Conservation (phyloP, 768 basidiomycete genomes). For the Russula lepida region DNA sequence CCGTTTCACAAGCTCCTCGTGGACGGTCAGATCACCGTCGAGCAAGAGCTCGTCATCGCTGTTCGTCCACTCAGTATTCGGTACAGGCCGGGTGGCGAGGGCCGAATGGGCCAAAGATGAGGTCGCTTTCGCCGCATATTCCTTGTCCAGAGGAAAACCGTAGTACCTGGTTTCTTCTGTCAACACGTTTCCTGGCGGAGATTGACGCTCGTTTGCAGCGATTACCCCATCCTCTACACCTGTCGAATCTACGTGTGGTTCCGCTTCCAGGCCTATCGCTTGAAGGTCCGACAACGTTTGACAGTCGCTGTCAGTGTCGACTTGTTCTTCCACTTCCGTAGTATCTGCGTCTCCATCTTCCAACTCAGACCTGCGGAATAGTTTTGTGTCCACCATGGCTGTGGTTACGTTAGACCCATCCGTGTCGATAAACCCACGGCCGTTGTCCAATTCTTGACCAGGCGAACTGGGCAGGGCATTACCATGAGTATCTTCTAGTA, state of each 20-base stretch:
- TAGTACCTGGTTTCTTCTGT: not conserved
- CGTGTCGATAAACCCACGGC: not conserved
- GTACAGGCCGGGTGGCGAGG: not conserved
- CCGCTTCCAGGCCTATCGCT: not conserved
- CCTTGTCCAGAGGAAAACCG: not conserved
- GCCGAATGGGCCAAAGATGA: not conserved
- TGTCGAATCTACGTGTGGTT: not conserved
- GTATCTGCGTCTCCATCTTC: not conserved
- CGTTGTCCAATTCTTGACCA: not conserved
- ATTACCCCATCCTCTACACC: not conserved
- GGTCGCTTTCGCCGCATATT: not conserved
- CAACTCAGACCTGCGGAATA: not conserved
- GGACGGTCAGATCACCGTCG: not conserved
- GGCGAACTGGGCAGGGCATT: not conserved
- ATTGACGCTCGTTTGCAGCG: not conserved
- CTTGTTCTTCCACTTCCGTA: slow-evolving; percentile 1
- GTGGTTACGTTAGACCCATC: not conserved
- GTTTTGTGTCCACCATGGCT: not conserved
- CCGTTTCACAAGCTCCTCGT: slow-evolving; percentile 4
- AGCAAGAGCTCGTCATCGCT: slow-evolving; percentile 7
- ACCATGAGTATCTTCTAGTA: not conserved
- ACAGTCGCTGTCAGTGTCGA: not conserved
- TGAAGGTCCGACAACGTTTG: not conserved
- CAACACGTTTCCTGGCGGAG: not conserved
- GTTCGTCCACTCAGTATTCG: not conserved